Percentiles rank a stretch among this genome's conserved stretches.
Evolutionary conservation across 2,329 filamentous ascomycete genomes (phyloP).

Genomic region (Claviceps purpurea): DNA sequence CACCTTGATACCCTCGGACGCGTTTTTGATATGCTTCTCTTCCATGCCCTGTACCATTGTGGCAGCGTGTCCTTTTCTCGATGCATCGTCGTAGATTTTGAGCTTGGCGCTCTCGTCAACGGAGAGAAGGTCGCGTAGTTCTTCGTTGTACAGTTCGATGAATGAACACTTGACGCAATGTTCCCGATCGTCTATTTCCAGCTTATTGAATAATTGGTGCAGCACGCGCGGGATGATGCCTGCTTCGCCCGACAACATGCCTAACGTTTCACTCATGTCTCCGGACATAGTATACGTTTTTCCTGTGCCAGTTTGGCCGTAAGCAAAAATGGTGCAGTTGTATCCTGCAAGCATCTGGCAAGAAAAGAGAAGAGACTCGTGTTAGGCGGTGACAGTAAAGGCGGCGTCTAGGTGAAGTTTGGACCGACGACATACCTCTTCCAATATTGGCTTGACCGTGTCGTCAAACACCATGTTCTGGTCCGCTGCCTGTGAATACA

Average conservation of each 20-base stretch:
- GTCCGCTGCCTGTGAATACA: slow-evolving; percentile 89
- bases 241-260: slow-evolving; percentile 77
- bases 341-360: slow-evolving; percentile 76
- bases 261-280: slow-evolving; percentile 79
- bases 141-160: slow-evolving; percentile 97
- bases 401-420: not conserved
- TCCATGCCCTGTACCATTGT: slow-evolving; percentile 97
- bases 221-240: slow-evolving; percentile 91
- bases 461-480: slow-evolving; percentile 92
- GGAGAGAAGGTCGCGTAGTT: slow-evolving; percentile 78
- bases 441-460: slow-evolving; percentile 81
- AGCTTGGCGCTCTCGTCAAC: slow-evolving; percentile 72
- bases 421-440: slow-evolving; percentile 51
- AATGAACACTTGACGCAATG: slow-evolving; percentile 95
- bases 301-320: slow-evolving; percentile 93
- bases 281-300: slow-evolving; percentile 99
- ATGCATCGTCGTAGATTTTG: slow-evolving; percentile 89
- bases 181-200: slow-evolving; percentile 67
- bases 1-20: slow-evolving; percentile 74
- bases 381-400: not conserved
- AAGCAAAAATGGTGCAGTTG: slow-evolving; percentile 98
- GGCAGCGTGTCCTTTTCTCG: slow-evolving; percentile 67
- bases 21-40: slow-evolving; percentile 80
- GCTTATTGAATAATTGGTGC: slow-evolving; percentile 72
- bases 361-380: not conserved